Evolutionary conservation across 257 asterid species (phyloP).

Genomic region (Marsdenia floribunda): DNA sequence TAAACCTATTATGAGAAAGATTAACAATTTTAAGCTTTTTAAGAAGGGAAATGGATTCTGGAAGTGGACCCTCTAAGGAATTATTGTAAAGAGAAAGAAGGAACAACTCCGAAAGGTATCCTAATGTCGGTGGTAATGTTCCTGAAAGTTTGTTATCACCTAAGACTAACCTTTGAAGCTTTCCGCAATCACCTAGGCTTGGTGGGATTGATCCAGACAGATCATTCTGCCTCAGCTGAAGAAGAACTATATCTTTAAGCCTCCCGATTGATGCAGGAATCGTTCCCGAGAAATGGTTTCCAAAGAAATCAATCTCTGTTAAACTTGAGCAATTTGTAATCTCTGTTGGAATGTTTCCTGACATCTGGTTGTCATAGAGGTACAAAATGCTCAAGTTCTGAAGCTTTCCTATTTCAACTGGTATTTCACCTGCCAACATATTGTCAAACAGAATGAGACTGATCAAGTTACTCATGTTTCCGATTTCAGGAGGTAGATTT

Average conservation of each 20-base stretch:
- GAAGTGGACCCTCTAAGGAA: slow-evolving; percentile 73
- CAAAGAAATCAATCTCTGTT: slow-evolving; percentile 64
- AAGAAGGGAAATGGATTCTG: slow-evolving; percentile 59
- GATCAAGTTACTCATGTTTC: slow-evolving; percentile 58
- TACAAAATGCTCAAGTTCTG: slow-evolving; percentile 45
- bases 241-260: slow-evolving; percentile 56
- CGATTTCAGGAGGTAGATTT: slow-evolving; percentile 53
- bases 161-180: slow-evolving; percentile 59
- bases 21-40: slow-evolving; percentile 66
- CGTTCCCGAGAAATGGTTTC: slow-evolving; percentile 57
- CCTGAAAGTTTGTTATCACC: slow-evolving; percentile 87
- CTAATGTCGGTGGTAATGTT: slow-evolving; percentile 57
- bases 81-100: slow-evolving; percentile 79
- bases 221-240: slow-evolving; percentile 71
- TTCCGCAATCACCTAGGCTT: slow-evolving; percentile 73
- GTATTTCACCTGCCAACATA: slow-evolving; percentile 63
- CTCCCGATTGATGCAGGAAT: slow-evolving; percentile 77
- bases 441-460: slow-evolving; percentile 53
- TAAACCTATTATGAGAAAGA: slow-evolving; percentile 60
- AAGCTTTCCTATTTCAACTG: slow-evolving; percentile 64
- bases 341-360: slow-evolving; percentile 66
- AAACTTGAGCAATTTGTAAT: slow-evolving; percentile 63
- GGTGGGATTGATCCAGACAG: slow-evolving; percentile 67
- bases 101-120: slow-evolving; percentile 51
- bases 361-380: slow-evolving; percentile 74